Conservation (phyloP, 169 alveolate species). For the Eimeria falciformis region DNA sequence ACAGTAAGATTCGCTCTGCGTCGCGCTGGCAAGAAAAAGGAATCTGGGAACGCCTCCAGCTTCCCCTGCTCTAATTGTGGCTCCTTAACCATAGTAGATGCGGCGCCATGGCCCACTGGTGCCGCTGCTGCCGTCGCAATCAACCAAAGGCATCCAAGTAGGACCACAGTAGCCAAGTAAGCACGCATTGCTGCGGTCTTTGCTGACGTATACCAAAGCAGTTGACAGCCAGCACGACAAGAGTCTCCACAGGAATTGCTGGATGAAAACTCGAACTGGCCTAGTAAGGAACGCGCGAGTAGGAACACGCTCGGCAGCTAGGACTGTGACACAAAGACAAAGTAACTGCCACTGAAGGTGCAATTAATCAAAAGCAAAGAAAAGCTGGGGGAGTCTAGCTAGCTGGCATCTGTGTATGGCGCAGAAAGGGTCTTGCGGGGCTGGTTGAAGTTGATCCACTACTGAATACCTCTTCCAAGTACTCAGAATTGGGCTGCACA, state of each 20-base stretch:
- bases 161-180: background rate
- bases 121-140: slow-evolving; percentile 40
- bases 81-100: background rate
- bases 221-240: slow-evolving; percentile 11
- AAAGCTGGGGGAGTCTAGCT: background rate
- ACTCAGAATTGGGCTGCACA: too few relatives aligned
- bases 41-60: slow-evolving; percentile 28
- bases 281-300: too few relatives aligned
- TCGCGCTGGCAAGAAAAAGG: slow-evolving; percentile 17
- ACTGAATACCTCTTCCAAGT: too few relatives aligned
- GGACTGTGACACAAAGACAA: too few relatives aligned
- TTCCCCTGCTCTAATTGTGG: background rate
- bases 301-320: too few relatives aligned
- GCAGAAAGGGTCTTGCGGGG: too few relatives aligned
- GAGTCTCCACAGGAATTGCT: background rate
- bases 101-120: slow-evolving; percentile 35
- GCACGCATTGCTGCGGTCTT: background rate
- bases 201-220: background rate
- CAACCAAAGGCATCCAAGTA: background rate
- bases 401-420: too few relatives aligned
- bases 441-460: too few relatives aligned
- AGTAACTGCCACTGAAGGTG: background rate
- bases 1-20: background rate
- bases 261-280: too few relatives aligned
- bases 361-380: background rate